Conservation (phyloP, 495 filamentous ascomycete genomes). For the Trichoderma orchidacearum region DNA sequence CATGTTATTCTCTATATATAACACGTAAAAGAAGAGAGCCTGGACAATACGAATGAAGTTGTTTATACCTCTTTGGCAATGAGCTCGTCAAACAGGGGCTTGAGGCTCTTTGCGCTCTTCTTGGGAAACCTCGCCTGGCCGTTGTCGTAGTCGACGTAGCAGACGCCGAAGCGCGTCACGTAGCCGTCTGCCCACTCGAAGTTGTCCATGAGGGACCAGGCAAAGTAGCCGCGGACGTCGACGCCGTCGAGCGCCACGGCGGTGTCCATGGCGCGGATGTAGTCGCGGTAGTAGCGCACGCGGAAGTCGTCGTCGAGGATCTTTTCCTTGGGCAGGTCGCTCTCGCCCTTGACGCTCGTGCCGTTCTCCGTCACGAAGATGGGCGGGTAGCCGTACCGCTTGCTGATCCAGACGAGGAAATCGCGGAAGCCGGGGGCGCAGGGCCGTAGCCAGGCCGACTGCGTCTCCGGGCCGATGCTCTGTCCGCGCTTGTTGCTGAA, state of each 20-base stretch:
- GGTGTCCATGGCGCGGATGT: conserved; percentile 58
- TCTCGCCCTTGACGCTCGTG: conserved; percentile 65
- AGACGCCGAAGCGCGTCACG: conserved; percentile 70
- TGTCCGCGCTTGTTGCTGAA: conserved; percentile 54
- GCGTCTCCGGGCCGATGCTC: conserved; percentile 59
- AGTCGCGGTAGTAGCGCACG: conserved; percentile 58
- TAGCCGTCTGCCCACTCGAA: conserved; percentile 68
- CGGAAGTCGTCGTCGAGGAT: conserved; percentile 63
- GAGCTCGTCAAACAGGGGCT: conserved; percentile 45
- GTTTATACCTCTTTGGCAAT: conserved; percentile 34
- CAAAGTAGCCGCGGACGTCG: conserved; percentile 60
- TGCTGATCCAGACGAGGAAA: conserved; percentile 65
- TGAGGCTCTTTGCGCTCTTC: conserved; percentile 58
- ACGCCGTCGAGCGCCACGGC: conserved; percentile 54
- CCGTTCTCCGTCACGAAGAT: conserved; percentile 81
- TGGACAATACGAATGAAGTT: too few relatives aligned
- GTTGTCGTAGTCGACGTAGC: conserved; percentile 62
- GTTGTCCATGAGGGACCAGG: conserved; percentile 71
- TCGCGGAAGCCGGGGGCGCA: conserved; percentile 60
- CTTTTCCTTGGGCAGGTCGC: conserved; percentile 53
- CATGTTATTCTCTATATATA: too few relatives aligned
- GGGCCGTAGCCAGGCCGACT: conserved; percentile 63
- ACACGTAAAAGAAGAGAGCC: too few relatives aligned
- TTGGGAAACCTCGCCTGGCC: conserved; percentile 65
- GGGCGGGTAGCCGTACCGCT: conserved; percentile 56